Evolutionary conservation across 352 stramenopile genomes (phyloP).

Genomic region (Globisporangium perplexum): DNA sequence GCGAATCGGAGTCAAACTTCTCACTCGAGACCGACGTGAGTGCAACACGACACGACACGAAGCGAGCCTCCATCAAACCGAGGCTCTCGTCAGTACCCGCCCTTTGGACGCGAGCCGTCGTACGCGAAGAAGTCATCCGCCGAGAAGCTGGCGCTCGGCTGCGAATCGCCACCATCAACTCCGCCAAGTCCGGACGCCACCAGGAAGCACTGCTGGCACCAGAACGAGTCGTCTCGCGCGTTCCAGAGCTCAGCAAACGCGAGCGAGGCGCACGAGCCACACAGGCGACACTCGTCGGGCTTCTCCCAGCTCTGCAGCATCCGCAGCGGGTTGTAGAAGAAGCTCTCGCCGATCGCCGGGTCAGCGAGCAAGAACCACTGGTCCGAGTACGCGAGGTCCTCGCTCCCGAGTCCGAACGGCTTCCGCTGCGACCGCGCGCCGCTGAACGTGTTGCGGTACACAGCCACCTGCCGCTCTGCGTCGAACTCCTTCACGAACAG

Average conservation of each 20-base stretch:
- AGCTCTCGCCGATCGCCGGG: constrained; percentile 34
- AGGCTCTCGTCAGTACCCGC: constrained; percentile 7
- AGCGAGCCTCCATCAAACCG: too few relatives aligned
- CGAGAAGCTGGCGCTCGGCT: constrained; percentile 11
- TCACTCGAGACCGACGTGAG: too few relatives aligned
- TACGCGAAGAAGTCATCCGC: constrained; percentile 31
- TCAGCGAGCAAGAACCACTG: constrained; percentile 58
- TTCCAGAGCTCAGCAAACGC: constrained; percentile 54
- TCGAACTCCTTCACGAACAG: constrained; percentile 64
- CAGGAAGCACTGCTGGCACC: constrained; percentile 38
- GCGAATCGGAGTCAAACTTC: too few relatives aligned
- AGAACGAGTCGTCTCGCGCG: constrained; percentile 29
- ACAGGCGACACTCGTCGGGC: constrained; percentile 47
- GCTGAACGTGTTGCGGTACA: constrained; percentile 54
- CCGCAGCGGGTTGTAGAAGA: constrained; percentile 59
- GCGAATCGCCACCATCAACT: background rate
- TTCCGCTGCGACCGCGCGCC: constrained; percentile 32
- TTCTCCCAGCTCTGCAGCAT: constrained; percentile 56
- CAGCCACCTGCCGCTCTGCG: constrained; percentile 19
- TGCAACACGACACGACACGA: too few relatives aligned
- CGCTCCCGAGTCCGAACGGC: constrained; percentile 39
- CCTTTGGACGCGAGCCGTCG: constrained; percentile 41
- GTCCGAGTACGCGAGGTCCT: constrained; percentile 53
- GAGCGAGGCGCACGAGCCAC: constrained; percentile 18
- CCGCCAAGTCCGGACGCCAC: too few relatives aligned